phyloP scores from a whole-genome alignment of 164 flowering plant species.

The Vitis riparia region DNA sequence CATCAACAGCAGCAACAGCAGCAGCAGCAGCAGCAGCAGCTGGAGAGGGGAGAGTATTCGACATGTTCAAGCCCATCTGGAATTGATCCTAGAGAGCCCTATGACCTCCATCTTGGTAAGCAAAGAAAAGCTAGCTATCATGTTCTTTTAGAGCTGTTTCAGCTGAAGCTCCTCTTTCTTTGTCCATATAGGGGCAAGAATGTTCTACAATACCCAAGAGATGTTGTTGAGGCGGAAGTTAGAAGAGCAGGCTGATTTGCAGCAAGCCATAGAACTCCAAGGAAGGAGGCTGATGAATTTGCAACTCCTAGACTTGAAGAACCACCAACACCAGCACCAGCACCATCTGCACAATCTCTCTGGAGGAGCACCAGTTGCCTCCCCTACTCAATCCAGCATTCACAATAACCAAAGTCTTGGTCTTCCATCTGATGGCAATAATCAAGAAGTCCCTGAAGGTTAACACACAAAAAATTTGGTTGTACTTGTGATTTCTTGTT shows the following conservation, averaged over 20 bases:
- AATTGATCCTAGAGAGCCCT: constrained; percentile 43
- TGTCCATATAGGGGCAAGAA: constrained; percentile 48
- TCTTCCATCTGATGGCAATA: constrained; percentile 28
- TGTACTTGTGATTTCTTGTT: not conserved
- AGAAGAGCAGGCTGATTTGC: constrained; percentile 80
- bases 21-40: constrained; percentile 52
- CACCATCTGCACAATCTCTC: constrained; percentile 41
- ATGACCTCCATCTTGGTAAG: constrained; percentile 50
- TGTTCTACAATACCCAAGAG: constrained; percentile 69
- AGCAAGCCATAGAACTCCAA: constrained; percentile 85
- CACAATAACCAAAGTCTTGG: constrained; percentile 26
- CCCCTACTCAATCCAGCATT: constrained; percentile 26
- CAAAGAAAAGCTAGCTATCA: not conserved
- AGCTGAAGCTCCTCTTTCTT: constrained; percentile 2
- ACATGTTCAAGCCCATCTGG: constrained; percentile 41
- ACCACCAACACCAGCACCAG: constrained; percentile 35
- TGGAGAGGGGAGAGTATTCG: constrained; percentile 50
- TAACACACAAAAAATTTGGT: not conserved
- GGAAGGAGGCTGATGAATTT: constrained; percentile 73
- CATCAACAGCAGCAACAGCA: constrained; percentile 12
- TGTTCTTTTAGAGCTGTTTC: not conserved
- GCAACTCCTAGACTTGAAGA: constrained; percentile 69
- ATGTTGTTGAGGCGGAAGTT: constrained; percentile 61
- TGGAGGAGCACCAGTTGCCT: constrained; percentile 32
- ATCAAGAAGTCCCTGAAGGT: constrained; percentile 45